These are phyloP conservation scores for Brassica hybrid DNA, from an alignment of 441 rosid species.

Conservation along the genomic window DNA sequence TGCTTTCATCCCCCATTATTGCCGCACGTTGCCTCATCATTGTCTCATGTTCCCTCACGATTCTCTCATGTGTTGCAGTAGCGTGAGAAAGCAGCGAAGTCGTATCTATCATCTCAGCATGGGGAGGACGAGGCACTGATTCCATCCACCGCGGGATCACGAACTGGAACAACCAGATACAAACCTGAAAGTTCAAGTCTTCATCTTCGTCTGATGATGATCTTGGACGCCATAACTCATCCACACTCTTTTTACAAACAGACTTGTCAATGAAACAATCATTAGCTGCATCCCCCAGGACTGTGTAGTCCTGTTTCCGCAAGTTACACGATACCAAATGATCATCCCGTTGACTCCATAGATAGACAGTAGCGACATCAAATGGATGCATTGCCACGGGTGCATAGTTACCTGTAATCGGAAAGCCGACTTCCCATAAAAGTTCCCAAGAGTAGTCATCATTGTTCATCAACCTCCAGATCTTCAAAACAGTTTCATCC, in stretches of 20 bases:
- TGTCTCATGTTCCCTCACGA: not conserved
- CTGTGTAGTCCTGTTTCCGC: not conserved
- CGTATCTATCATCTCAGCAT: too few species aligned
- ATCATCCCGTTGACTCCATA: not conserved
- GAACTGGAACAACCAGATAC: not conserved
- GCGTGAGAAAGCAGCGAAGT: too few species aligned
- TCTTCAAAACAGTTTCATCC: not conserved
- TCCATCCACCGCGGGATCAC: too few species aligned
- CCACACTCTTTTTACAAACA: not conserved
- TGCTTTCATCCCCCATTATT: not conserved
- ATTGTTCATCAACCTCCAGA: constrained; percentile 24
- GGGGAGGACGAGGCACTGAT: too few species aligned
- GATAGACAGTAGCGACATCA: not conserved
- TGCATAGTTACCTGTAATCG: not conserved
- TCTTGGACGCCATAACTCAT: not conserved
- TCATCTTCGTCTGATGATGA: not conserved
- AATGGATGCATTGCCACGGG: too few species aligned
- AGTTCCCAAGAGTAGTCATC: not conserved
- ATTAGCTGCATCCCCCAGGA: not conserved
- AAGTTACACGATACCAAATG: not conserved
- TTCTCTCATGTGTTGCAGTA: not conserved
- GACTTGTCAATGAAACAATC: not conserved
- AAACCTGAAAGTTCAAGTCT: not conserved
- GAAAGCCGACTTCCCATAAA: not conserved
- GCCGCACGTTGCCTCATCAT: not conserved